Base-by-base conservation (phyloP, 768 basidiomycete species). In the Heimioporus sp. region DNA sequence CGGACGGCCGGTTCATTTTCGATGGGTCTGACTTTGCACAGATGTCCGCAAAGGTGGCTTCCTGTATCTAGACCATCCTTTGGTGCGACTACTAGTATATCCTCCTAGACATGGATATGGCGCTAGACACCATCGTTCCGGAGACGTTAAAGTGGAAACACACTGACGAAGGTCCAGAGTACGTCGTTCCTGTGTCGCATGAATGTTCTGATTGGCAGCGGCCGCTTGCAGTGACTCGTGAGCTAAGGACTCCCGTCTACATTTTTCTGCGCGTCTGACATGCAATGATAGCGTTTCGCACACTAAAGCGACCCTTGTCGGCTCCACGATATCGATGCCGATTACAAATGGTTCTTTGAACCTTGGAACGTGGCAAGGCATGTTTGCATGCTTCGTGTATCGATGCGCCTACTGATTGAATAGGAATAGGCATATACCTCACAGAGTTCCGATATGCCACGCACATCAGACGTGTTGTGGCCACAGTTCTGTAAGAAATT, bases 281-380 rank as follows among this genome's bases (percentile, higher is more conserved):
- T 41, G 11, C 37, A n/a, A n/a, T n/a, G n/a, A 40, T 59, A 92
- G 89, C 7, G 93, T 88, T 35, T 94, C 91, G 3, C 95, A 97
- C 66, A 92, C 92, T 20, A 97, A 98, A 67, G 81, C 91, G 3
- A 83, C 91, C 5, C 77, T 98, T 31, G 75, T 97, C 42, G 94
- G 95, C 17, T 78, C 87, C 17, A 86, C 90, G 0, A 77, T 97
- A 52, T 83, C 85, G 12, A 69, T 98, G 37, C 94, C 94, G 4
- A 91, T 98, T 58, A 87, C 88, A 3, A 78, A 87, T 52, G 90
- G 82, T 7, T 72, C 76, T 43, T 72, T 96, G 57, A 90, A 86
- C 55, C 72, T 97, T 45, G 94, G 94, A 11, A 94, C 90, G 20
- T 97, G 94, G 94, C 94, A 97, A 79, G 93, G 91, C 81, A 34